A percentile compares a stretch with the other conserved stretches of the same genome.
These are phyloP conservation scores for Penicillium dipodomyicola DNA, from an alignment of 495 filamentous ascomycete species.

Conservation along the genomic window DNA sequence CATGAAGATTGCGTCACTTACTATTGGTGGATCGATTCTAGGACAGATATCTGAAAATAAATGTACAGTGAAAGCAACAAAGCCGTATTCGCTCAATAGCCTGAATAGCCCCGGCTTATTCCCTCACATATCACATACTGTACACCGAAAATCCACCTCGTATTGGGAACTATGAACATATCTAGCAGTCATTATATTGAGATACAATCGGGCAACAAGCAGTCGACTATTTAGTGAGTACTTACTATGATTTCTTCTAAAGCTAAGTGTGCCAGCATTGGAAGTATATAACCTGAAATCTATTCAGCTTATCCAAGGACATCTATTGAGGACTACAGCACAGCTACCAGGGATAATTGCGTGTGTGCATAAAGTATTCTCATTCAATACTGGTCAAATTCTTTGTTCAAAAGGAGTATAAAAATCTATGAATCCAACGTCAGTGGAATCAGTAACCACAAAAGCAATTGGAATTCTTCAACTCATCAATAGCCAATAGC, in stretches of 20 bases:
- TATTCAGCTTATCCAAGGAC: background rate
- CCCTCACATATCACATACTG: too few relatives aligned
- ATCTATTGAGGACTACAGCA: background rate
- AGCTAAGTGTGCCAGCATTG: background rate
- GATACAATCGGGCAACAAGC: background rate
- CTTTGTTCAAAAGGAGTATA: background rate
- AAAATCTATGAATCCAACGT: background rate
- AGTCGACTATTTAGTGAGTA: background rate
- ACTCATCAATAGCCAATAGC: background rate
- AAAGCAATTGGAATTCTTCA: background rate
- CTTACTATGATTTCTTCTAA: background rate
- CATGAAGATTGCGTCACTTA: background rate
- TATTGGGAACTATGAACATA: too few relatives aligned
- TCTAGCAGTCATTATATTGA: background rate
- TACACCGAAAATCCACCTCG: too few relatives aligned
- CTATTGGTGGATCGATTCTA: background rate
- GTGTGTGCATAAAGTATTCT: background rate
- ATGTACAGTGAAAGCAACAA: too few relatives aligned
- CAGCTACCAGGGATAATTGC: background rate
- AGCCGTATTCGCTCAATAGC: too few relatives aligned
- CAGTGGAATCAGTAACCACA: background rate
- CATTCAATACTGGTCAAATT: background rate
- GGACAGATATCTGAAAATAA: too few relatives aligned
- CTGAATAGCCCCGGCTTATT: too few relatives aligned
- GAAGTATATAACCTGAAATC: background rate